Evolutionary conservation across 2,329 filamentous ascomycete species (phyloP), one percentile per base, ranked within the genome.

Genomic region (Aspergillus uvarum): DNA sequence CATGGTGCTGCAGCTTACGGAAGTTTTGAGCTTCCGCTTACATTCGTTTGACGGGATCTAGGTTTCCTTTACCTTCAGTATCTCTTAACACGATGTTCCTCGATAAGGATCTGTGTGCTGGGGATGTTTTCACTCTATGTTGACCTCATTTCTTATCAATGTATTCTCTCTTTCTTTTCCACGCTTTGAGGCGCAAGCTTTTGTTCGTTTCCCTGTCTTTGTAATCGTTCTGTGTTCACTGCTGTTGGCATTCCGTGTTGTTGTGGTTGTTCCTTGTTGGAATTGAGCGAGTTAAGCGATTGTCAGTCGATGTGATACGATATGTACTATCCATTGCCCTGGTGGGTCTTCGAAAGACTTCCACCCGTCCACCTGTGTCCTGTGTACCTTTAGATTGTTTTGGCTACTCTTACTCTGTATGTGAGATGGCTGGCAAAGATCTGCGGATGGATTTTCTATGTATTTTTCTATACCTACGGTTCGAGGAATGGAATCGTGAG

Each of bases 1-100:
- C 56, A 47, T 42, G 47, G 56, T 47, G 50, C 31, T 42, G 51
- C 48, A 54, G 22, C 55, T 59, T 31, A 59, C 52, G 52, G 56
- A 53, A 29, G 48, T 31, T 54, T 35, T n/a, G 8, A 47, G 35
- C 44, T 51, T 51, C 31, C 53, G 35, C 31, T 35, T 21, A 54
- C 38, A 44, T 16, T 19, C 38, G 14, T 19, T 44, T 44, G 16
- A 19, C 6, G 19, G 38, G 16, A 44, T 44, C 38, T 44, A 16
- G 14, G 38, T 44, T 44, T 44, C 38, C 16, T 44, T 42, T 44
- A 6, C n/a, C 8, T n/a, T n/a, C n/a, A n/a, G n/a, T n/a, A n/a
- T n/a, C n/a, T n/a, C n/a, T n/a, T n/a, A n/a, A n/a, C n/a, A 16
- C 6, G 12, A 44, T 44, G 16, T n/a, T 16, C 16, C 7, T 19